Conservation (phyloP, 331 rosid genomes). For the Arachis monticola region DNA sequence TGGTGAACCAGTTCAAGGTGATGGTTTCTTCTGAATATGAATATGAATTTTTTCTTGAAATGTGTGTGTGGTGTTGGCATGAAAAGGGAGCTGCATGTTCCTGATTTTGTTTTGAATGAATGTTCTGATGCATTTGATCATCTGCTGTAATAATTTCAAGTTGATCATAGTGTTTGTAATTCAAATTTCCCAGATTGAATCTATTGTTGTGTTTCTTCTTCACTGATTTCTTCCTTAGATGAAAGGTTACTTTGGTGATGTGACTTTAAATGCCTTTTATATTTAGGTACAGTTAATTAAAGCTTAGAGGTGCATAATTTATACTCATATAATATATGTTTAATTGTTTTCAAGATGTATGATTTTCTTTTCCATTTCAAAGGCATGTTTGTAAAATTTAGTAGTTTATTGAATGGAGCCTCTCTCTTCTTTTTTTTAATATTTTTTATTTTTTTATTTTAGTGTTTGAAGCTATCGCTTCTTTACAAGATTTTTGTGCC, state of each 20-base stretch:
- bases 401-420: neutral
- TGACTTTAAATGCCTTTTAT: slow-evolving; percentile 3
- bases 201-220: slow-evolving; percentile 10
- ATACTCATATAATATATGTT: neutral
- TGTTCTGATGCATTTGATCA: neutral
- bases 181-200: neutral
- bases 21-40: slow-evolving; percentile 2
- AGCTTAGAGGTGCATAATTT: slow-evolving; percentile 20
- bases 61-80: slow-evolving; percentile 1
- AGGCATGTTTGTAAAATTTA: slow-evolving; percentile 1
- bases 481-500: neutral
- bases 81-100: slow-evolving; percentile 22
- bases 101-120: slow-evolving; percentile 4
- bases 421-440: neutral
- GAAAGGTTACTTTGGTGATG: neutral
- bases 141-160: neutral
- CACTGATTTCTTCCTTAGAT: neutral
- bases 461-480: slow-evolving; percentile 14
- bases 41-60: slow-evolving; percentile 24
- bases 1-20: slow-evolving; percentile 32
- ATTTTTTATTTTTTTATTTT: neutral
- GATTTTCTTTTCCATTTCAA: neutral
- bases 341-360: slow-evolving; percentile 7
- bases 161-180: slow-evolving; percentile 20
- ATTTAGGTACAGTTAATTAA: slow-evolving; percentile 22